These are phyloP conservation scores for Jaltomata sinuosa DNA, from an alignment of 257 asterid genomes.

Conservation along the genomic window DNA sequence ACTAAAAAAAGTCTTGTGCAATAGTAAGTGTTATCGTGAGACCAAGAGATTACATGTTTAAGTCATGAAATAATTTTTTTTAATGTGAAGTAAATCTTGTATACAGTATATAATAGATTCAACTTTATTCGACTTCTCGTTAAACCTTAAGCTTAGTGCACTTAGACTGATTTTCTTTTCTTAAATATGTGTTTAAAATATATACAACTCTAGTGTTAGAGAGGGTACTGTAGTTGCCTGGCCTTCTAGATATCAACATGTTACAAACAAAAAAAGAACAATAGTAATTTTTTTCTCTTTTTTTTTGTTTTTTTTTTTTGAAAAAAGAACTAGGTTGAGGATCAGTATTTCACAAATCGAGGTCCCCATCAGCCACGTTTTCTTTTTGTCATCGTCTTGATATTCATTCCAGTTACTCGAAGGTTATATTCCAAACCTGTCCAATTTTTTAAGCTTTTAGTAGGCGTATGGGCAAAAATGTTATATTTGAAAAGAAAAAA, in stretches of 20 bases:
- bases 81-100: no score
- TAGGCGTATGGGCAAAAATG: neutral
- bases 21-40: neutral
- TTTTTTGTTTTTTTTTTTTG: no score
- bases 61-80: no score
- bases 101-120: no score
- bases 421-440: neutral
- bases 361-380: neutral
- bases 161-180: no score
- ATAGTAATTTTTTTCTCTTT: no score
- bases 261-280: neutral
- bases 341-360: neutral
- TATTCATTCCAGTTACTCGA: neutral
- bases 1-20: neutral
- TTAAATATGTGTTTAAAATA: no score
- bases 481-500: neutral
- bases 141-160: no score
- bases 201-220: no score
- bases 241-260: neutral
- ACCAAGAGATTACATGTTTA: no score
- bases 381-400: neutral
- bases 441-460: neutral
- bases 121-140: no score
- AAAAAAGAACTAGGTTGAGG: neutral
- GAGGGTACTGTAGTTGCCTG: no score